Base-by-base conservation (phyloP, 495 filamentous ascomycete species). In the Neurospora sp. region DNA sequence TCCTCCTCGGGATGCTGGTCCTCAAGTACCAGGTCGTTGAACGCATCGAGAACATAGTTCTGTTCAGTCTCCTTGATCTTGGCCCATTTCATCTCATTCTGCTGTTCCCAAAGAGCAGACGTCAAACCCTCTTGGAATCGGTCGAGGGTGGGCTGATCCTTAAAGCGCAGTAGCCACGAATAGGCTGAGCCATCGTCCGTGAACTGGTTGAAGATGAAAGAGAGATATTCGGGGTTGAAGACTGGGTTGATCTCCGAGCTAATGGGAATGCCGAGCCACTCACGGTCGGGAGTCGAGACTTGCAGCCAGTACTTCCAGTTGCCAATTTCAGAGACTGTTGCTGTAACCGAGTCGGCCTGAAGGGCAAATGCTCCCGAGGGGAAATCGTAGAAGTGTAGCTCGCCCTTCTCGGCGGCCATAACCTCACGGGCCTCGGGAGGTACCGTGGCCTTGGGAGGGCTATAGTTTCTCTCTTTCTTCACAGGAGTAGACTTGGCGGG, bases 201-300 rank as follows among this genome's bases (percentile, higher is more conserved):
- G 78, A 97, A 98, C 78, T 97, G 93, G 79, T 98, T 98, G 87
- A 99, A 99, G 79, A 99, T 98, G 83, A 98, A 98, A 3, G 96
- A 98, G 23, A 97, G 86, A 76, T 93, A 98, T 82, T 98, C 96
- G 75, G 97, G 98, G 84, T 98, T 98, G 86, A 99, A 99, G 41
- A 99, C 96, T 0, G 96, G 96, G 78, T 99, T 99, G 79, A 98
- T 92, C 76, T 98, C 96, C 6, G 91, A 90, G 37, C 93, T 84
- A 20, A 99, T 89, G 23, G 90, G 87, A 76, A 96, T 93, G 31
- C 94, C 95, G 9, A 99, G 85, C 96, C 96, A 98, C 49, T 95
- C 91, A 74, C 88, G 90, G 20, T 94, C 90, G 35, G 85, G 82
- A 75, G 93, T 92, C 62, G 87, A 88, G 70, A 99, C 93, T 76